Evolutionary conservation across 306 rosid genomes (phyloP), one percentile per base, ranked within the genome.

Genomic region (Sesbania bispinosa): DNA sequence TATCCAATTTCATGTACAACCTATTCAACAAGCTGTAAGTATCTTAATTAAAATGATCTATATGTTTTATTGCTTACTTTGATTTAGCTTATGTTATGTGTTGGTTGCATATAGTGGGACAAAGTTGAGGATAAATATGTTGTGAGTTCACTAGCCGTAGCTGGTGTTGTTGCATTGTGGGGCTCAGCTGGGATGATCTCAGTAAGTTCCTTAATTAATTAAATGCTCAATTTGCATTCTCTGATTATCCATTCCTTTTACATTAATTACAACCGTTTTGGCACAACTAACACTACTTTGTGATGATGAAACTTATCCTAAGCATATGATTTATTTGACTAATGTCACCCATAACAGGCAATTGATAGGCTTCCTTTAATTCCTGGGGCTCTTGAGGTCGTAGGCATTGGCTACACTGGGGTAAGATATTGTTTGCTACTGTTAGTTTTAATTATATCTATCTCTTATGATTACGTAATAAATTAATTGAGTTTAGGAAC

Each of bases 91-190:
- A 14, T 41, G 52, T 47, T n/a, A n/a, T n/a, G 10, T 43, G 54
- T 57, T 82, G 62, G 75, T 6, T 74, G 71, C 68, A 13, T 13
- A 63, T 36, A 72, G 97, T 91, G 99, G 99, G 97, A 89, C 7
- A 94, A 94, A 80, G 90, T 91, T 58, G 99, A 94, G 50, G 99
- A 94, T 57, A 94, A 94, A 72, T 91, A 94, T 85, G 97, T 96
- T 60, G 91, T 89, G 82, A 84, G 87, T 76, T 76, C 96, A 54
- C 71, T 94, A 51, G 96, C 72, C 0, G 87, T 89, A 39, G 90
- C 95, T 62, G 93, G 62, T 53, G 81, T 13, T 3, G 90, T 91
- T 62, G 99, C 87, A 15, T 61, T 89, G 21, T 82, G 88, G 97
- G 95, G 85, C 61, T 83, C 91, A 39, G 68, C 85, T 6, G 99